A percentile compares a stretch with the other conserved stretches of the same genome.
phyloP scores from a whole-genome alignment of 306 rosid genomes.

The Prunus mume region DNA sequence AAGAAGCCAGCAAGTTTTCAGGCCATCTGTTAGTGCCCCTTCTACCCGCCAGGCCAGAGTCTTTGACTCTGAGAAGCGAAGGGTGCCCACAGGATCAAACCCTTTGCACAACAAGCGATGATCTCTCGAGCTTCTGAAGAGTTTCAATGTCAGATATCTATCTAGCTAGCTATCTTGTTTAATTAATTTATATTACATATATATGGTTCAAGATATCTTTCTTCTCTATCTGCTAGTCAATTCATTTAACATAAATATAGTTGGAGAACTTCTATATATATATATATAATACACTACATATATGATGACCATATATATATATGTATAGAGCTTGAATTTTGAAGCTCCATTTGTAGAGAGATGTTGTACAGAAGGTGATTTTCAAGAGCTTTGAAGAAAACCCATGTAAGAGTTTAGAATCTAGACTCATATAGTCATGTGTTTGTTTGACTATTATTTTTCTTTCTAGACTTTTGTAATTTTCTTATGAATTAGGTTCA shows the following conservation, averaged over 20 bases:
- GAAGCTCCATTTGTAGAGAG: conserved; percentile 43
- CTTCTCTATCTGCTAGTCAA: not conserved
- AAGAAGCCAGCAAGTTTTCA: conserved; percentile 36
- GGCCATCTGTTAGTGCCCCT: conserved; percentile 27
- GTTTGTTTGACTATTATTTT: not conserved
- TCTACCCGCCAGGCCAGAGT: conserved; percentile 30
- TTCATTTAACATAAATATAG: not conserved
- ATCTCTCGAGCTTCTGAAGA: conserved; percentile 29
- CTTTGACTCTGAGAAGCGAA: conserved; percentile 59
- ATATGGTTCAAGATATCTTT: not conserved
- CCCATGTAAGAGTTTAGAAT: conserved; percentile 20
- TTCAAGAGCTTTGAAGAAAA: conserved; percentile 12
- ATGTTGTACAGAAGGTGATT: conserved; percentile 58
- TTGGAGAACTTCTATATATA: conserved; percentile 1
- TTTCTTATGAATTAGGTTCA: not conserved
- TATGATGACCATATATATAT: not conserved
- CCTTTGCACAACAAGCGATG: conserved; percentile 92
- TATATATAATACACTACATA: not conserved
- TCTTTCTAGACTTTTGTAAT: not conserved
- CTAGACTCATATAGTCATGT: conserved; percentile 2
- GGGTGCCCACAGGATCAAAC: conserved; percentile 91
- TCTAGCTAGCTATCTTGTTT: not conserved
- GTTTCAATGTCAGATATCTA: conserved; percentile 7
- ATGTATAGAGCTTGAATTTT: conserved; percentile 16
- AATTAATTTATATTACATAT: not conserved